Evolutionary conservation across 2,329 filamentous ascomycete genomes (phyloP), one percentile per base, ranked within the genome.

Genomic region (Fusarium citri): DNA sequence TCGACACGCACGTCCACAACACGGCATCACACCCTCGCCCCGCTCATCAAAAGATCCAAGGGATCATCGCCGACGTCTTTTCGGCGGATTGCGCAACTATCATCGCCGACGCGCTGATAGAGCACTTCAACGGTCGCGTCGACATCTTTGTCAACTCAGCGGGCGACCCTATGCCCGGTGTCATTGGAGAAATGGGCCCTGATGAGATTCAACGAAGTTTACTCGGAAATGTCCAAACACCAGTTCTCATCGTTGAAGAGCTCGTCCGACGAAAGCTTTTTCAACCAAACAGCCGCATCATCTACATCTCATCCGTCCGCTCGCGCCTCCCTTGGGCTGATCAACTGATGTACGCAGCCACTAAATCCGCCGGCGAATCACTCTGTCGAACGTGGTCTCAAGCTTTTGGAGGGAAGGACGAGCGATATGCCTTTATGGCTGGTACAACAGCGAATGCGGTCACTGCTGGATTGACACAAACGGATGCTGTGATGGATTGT

Each of bases 341-440:
- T 2, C 77, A 80, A 43, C 72, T 80, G 22, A 77, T 81, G 74
- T 80, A 80, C 43, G 66, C 73, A 1, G 75, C 79, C 0, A 72
- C 75, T 0, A 81, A 80, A 55, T 78, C 78, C 0, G 79, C 78
- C 0, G 76, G 78, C 0, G 79, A 80, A 42, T 78, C 77, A 0
- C 55, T 80, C 7, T 79, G 76, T n/a, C 72, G 78, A n/a, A 78
- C 77, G 9, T 81, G 78, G 78, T 74, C 77, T 8, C 74, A 79
- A 20, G 76, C 78, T 1, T 79, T 80, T 59, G 77, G 78, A 2
- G 78, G 78, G 2, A 79, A 75, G 14, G 78, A 80, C 4, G 75
- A 78, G 9, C 72, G 69, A 66, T 80, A 77, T 47, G 56, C 67
- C 0, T 80, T 80, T 45, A 80, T 80, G 76, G 62, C 73, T 6